Percentiles rank a stretch among this genome's conserved stretches.
phyloP scores from a whole-genome alignment of 2,329 filamentous ascomycete genomes.

The Rhynchosporium agropyri region DNA sequence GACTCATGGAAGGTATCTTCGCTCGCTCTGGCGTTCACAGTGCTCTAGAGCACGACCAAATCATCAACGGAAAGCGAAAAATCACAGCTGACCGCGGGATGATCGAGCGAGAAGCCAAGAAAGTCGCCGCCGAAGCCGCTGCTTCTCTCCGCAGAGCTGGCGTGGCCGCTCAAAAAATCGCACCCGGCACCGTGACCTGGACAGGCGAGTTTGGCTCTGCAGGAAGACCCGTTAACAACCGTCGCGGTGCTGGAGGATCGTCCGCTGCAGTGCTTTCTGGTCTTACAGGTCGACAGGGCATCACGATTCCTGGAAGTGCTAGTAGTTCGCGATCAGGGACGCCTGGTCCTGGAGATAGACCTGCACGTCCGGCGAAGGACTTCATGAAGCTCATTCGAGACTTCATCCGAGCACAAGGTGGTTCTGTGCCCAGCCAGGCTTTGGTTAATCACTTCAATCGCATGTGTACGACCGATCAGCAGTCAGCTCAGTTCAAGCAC shows the following conservation, averaged over 20 bases:
- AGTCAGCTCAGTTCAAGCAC: slow-evolving; percentile 78
- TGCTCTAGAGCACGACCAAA: slow-evolving; percentile 91
- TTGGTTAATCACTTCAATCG: slow-evolving; percentile 88
- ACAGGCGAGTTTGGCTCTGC: slow-evolving; percentile 81
- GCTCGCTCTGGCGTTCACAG: slow-evolving; percentile 83
- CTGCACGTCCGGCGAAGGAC: slow-evolving; percentile 55
- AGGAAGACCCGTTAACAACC: slow-evolving; percentile 63
- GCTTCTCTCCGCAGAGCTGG: slow-evolving; percentile 73
- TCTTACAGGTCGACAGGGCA: slow-evolving; percentile 57
- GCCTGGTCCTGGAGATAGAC: slow-evolving; percentile 45
- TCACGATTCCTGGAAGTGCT: slow-evolving; percentile 45
- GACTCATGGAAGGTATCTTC: slow-evolving; percentile 88
- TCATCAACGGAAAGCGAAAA: slow-evolving; percentile 75
- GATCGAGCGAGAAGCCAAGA: slow-evolving; percentile 79
- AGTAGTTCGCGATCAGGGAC: slow-evolving; percentile 52
- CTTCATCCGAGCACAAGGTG: slow-evolving; percentile 78
- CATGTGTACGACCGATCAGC: slow-evolving; percentile 68
- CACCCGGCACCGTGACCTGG: slow-evolving; percentile 89
- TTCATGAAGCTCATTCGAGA: slow-evolving; percentile 74
- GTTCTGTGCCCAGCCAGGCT: slow-evolving; percentile 79
- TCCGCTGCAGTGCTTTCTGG: slow-evolving; percentile 59
- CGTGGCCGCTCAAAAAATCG: slow-evolving; percentile 70
- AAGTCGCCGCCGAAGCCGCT: slow-evolving; percentile 77
- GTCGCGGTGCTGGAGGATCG: slow-evolving; percentile 52
- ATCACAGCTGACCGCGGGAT: slow-evolving; percentile 75